Evolutionary conservation across 768 basidiomycete genomes (phyloP), one percentile per base, ranked within the genome.

Genomic region (Auriculariales sp.): DNA sequence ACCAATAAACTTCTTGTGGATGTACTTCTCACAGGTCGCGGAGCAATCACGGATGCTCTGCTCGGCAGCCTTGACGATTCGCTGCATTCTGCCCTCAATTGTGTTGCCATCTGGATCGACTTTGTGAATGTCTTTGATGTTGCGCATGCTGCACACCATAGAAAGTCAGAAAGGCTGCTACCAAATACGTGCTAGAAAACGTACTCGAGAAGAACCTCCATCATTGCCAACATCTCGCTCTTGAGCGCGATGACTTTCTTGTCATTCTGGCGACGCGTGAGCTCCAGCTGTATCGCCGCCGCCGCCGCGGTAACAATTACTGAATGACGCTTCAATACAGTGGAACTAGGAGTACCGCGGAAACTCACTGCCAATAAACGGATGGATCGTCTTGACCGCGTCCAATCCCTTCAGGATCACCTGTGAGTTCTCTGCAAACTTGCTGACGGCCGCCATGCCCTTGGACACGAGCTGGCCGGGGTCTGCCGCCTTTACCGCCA

Each of bases 1-100:
- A 66, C 57, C 63, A 3, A 72, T 52, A 42, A 71, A 62, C 15
- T 63, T 59, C 45, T 71, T 70, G 53, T 72, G 72, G 28, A 67
- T 48, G 50, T 74, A 75, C 2, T 61, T 60, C 49, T 77, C 73
- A 52, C 71, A 72, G 11, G 61, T 64, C 30, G 69, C 69, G 2
- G 68, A 70, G 51, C 70, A 71, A 6, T 60, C 57, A 52, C 65
- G 68, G 39, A 74, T 69, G 48, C 73, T 68, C 5, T 62, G 48
- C 2, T 64, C 70, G 4, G 71, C 67, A 0, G 47, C 35, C 28
- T 59, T 50, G 49, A 59, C 55, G 10, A 64, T 53, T 0, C 52
- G 59, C 54, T 54, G 57, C 22, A 71, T 58, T 4, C 71, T 54
- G 39, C 55, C 55, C 47, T 64, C 53, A 22, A 67, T 36, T 3